phyloP scores from a whole-genome alignment of 805 yeast genomes.

The Ogataea trehaloabstinens region DNA sequence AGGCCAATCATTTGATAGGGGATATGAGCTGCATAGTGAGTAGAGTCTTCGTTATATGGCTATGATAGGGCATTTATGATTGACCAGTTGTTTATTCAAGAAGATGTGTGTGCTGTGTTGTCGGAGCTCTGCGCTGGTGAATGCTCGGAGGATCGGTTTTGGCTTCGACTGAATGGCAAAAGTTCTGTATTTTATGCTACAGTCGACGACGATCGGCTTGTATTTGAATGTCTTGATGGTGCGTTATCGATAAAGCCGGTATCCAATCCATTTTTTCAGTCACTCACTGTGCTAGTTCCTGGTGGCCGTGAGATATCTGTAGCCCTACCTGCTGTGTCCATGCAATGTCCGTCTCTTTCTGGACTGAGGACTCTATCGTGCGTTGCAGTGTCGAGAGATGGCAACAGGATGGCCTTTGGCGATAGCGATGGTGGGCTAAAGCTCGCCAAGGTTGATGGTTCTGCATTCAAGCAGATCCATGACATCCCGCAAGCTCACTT shows the following conservation, averaged over 20 bases:
- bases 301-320: too few species aligned
- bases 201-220: not conserved
- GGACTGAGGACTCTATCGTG: too few species aligned
- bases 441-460: constrained; percentile 8
- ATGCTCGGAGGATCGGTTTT: constrained; percentile 8
- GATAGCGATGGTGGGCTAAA: constrained; percentile 15
- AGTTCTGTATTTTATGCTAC: constrained; percentile 4
- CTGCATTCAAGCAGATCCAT: not conserved
- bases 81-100: constrained; percentile 13
- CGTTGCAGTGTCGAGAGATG: constrained; percentile 9
- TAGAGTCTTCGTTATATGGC: too few species aligned
- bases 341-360: too few species aligned
- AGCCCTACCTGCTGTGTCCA: too few species aligned
- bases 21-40: too few species aligned
- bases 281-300: too few species aligned
- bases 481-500: constrained; percentile 46
- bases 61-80: not conserved
- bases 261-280: too few species aligned
- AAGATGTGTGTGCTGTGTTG: not conserved
- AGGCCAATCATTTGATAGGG: too few species aligned
- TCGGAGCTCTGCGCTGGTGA: not conserved
- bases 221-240: constrained; percentile 2
- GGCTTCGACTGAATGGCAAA: constrained; percentile 13
- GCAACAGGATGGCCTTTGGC: constrained; percentile 15
- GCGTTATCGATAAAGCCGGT: not conserved